These are phyloP conservation scores for Xerocomellus dryophilus DNA, from an alignment of 768 basidiomycete species.

Conservation along the genomic window DNA sequence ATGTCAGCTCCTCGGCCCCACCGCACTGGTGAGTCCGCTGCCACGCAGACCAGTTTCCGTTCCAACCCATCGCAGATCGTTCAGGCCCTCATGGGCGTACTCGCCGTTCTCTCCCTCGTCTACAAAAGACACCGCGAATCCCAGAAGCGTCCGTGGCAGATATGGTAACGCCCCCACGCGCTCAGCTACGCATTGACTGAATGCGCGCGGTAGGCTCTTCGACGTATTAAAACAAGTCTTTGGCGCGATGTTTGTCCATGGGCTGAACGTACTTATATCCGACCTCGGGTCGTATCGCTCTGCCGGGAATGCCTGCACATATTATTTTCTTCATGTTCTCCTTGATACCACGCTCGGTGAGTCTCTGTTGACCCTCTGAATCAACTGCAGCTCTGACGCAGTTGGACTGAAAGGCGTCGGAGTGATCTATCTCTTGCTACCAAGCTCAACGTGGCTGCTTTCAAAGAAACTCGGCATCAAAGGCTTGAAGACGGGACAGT, in stretches of 20 bases:
- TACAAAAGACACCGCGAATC: constrained; percentile 86
- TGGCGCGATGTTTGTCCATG: constrained; percentile 81
- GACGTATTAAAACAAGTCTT: constrained; percentile 91
- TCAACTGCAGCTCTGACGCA: constrained; percentile 5
- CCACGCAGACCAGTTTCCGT: neutral
- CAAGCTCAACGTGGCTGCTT: constrained; percentile 59
- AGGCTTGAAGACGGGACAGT: constrained; percentile 83
- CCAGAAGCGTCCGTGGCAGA: constrained; percentile 84
- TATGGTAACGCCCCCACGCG: constrained; percentile 58
- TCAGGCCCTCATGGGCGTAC: constrained; percentile 83
- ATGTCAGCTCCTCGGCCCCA: constrained; percentile 47
- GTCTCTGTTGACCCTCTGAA: constrained; percentile 20
- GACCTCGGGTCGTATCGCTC: constrained; percentile 67
- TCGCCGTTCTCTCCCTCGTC: constrained; percentile 84
- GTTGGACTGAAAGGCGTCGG: constrained; percentile 57
- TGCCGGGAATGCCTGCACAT: constrained; percentile 81
- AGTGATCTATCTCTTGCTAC: constrained; percentile 73
- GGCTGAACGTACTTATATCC: constrained; percentile 75
- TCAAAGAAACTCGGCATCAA: constrained; percentile 62
- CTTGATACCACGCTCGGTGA: constrained; percentile 74
- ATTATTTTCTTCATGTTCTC: constrained; percentile 90
- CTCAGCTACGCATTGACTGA: constrained; percentile 4
- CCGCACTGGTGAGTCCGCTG: constrained; percentile 39
- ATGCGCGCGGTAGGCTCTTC: constrained; percentile 62
- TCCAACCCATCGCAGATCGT: constrained; percentile 50